Evolutionary conservation across 257 asterid genomes (phyloP), one percentile per base, ranked within the genome.

Genomic region (Fraxinus cuspidata): DNA sequence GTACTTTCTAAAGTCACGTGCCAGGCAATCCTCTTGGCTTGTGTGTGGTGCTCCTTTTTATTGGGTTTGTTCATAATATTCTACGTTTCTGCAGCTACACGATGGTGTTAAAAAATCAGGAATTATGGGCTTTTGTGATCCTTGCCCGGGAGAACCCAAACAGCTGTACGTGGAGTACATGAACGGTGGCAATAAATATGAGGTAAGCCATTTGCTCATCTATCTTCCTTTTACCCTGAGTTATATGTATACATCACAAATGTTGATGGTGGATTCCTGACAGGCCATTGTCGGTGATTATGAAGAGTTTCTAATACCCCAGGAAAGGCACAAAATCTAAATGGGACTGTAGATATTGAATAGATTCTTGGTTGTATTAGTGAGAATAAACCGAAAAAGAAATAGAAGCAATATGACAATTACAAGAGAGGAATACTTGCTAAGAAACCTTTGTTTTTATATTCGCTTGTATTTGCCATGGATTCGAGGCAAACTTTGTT

Each of bases 71-170:
- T 67, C 78, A 44, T 32, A 73, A 34, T 32, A 58, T 42, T 34
- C 12, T 64, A 23, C 69, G 69, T 78, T 51, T 79, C 40, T 86
- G 85, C 91, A 96, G 99, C 92, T 96, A 31, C 97, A 96, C 27
- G 93, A 85, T 63, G 97, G 98, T 47, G 95, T 94, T 65, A 94
- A 92, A 85, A 94, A 93, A 82, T 93, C 97, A 0, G 98, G 99
- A 77, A 94, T 96, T 69, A 96, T 96, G 98, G 99, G 99, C n/a
- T 96, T 91, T 79, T 96, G 98, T 18, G 98, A 96, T 91, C 97
- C 98, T 86, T 96, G 94, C 77, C 98, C 99, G 0, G 97, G 94
- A 66, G 96, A 87, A 80, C 80, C 89, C n/a, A 96, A 93, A 88
- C 88, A 85, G 80, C 78, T 96, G 86, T 81, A 85, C 56, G 89